Evolutionary conservation across 768 basidiomycete genomes (phyloP).

Genomic region (Leucogyrophana mollusca): DNA sequence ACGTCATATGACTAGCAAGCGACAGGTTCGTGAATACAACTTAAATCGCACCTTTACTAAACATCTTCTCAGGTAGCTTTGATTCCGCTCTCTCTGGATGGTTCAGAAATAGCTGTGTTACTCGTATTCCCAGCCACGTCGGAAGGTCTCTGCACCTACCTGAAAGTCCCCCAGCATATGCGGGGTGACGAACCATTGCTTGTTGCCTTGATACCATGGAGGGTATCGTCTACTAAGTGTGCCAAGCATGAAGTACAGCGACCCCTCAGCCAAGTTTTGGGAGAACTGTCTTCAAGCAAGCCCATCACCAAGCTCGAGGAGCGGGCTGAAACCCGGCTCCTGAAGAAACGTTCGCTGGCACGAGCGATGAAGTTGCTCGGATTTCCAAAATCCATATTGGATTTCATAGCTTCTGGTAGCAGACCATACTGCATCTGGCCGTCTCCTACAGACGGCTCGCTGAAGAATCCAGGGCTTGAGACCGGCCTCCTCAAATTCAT

Average conservation of each 20-base stretch:
- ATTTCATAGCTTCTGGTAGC: conserved; percentile 40
- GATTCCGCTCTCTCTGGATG: conserved; percentile 47
- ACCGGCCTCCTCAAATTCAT: conserved; percentile 41
- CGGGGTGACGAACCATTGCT: conserved; percentile 14
- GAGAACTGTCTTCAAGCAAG: not conserved
- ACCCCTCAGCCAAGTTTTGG: conserved; percentile 7
- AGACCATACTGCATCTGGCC: conserved; percentile 52
- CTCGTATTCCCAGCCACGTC: conserved; percentile 50
- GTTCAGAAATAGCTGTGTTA: conserved; percentile 47
- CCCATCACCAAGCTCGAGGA: not conserved
- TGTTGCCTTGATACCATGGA: conserved; percentile 25
- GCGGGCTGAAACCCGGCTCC: not conserved
- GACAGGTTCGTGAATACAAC: conserved; percentile 38
- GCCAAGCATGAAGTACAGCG: conserved; percentile 15
- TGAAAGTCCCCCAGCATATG: conserved; percentile 39
- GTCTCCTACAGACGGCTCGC: conserved; percentile 29
- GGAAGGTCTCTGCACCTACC: conserved; percentile 30
- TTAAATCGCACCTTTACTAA: too few species aligned
- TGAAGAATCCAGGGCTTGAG: conserved; percentile 37
- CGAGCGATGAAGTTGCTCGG: conserved; percentile 34
- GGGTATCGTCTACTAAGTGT: conserved; percentile 13
- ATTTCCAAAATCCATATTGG: conserved; percentile 47
- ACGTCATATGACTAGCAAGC: conserved; percentile 44
- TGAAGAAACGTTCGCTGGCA: conserved; percentile 14
- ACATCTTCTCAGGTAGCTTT: conserved; percentile 41